Evolutionary conservation across 441 rosid species (phyloP), one percentile per base, ranked within the genome.

Genomic region (Kokia cookei): DNA sequence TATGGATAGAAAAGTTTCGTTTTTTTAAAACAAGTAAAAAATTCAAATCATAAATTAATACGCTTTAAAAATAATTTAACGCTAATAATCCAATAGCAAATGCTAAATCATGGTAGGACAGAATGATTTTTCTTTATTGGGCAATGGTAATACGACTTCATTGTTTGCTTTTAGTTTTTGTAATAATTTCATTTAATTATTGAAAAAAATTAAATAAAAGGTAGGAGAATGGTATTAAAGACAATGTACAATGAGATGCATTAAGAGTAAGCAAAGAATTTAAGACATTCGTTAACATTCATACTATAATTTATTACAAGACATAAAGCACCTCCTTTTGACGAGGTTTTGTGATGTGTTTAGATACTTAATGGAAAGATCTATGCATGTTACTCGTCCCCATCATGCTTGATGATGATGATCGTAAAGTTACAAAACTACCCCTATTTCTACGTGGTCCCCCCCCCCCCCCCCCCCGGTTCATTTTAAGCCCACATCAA

Each of bases 311-410:
- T 64, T 40, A 64, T 37, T 40, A 4, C 67, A 4, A 63, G 27
- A 40, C 67, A 9, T 27, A 59, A 59, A 37, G 15, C 13, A 40
- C 48, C 12, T 3, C 10, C 3, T 2, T 5, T 45, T 13, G n/a
- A 22, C 17, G 14, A 12, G 2, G 10, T 43, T 22, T 65, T 22
- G 13, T 26, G 6, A 26, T 14, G 13, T 14, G 40, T 8, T 26
- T 24, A 12, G 71, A 57, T 4, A 22, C 13, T 57, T 22, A 24
- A 66, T 66, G 1, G 70, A 45, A 45, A 24, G 54, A 65, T 67
- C 55, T 37, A 60, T 77, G 74, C 77, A 68, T 68, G 80, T 43
- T 60, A n/a, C 45, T 40, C 26, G 65, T 69, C 71, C 75, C 15
- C 65, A 45, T 69, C 77, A 77, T 2, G n/a, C 37, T 40, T 12